Evolutionary conservation across 306 rosid genomes (phyloP).

Genomic region (Pueraria montana): DNA sequence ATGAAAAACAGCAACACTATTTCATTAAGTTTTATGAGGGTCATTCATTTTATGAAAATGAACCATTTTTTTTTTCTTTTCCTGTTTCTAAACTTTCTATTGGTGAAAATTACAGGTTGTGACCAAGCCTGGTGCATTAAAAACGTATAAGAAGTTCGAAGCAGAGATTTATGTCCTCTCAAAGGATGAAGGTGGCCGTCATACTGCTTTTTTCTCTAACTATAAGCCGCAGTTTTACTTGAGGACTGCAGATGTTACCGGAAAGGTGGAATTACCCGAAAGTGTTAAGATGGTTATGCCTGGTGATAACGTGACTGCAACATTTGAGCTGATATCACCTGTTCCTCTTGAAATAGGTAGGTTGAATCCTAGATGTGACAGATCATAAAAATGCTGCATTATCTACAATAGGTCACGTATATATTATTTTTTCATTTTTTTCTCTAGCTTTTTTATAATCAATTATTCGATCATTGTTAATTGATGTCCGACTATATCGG

Average conservation of each 20-base stretch:
- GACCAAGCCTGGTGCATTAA: slow-evolving; percentile 80
- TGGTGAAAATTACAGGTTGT: slow-evolving; percentile 63
- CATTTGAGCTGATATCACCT: slow-evolving; percentile 82
- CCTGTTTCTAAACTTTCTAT: background rate
- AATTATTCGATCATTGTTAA: background rate
- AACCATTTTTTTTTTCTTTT: background rate
- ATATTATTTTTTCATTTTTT: slow-evolving; percentile 10
- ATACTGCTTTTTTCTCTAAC: slow-evolving; percentile 92
- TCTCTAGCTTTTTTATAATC: background rate
- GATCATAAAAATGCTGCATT: slow-evolving; percentile 21
- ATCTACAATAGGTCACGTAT: slow-evolving; percentile 23
- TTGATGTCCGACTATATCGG: background rate
- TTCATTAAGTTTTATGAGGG: background rate
- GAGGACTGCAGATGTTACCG: slow-evolving; percentile 95
- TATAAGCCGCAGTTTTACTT: slow-evolving; percentile 90
- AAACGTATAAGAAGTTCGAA: slow-evolving; percentile 84
- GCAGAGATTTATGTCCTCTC: slow-evolving; percentile 95
- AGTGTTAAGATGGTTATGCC: slow-evolving; percentile 95
- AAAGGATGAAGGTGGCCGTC: slow-evolving; percentile 97
- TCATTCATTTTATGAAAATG: slow-evolving; percentile 2
- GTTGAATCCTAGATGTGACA: slow-evolving; percentile 35
- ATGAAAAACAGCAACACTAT: background rate
- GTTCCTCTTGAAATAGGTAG: slow-evolving; percentile 90
- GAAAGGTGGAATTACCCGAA: slow-evolving; percentile 84
- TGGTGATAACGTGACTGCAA: slow-evolving; percentile 87